Conservation (phyloP, 768 basidiomycete species). For the Tylopilus sp. region DNA sequence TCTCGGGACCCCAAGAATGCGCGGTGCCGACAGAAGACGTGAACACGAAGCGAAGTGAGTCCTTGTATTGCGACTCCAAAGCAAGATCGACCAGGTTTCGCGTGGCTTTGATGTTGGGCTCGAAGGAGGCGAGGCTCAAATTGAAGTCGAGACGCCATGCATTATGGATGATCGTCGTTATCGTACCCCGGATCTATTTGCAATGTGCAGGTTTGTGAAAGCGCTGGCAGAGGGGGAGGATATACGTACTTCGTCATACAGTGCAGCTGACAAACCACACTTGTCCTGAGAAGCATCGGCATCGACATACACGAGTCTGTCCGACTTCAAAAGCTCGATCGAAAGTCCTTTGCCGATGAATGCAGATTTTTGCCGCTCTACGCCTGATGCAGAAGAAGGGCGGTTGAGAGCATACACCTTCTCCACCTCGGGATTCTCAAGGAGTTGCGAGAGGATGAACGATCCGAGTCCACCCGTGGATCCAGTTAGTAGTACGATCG, state of each 20-base stretch:
- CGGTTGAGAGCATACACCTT: slow-evolving; percentile 28
- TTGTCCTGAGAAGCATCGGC: not conserved
- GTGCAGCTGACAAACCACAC: not conserved
- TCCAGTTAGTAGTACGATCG: not conserved
- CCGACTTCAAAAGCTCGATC: not conserved
- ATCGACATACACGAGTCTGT: not conserved
- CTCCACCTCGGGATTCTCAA: not conserved
- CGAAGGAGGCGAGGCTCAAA: slow-evolving; percentile 31
- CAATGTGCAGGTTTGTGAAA: not conserved
- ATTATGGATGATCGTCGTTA: not conserved
- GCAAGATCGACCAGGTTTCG: slow-evolving; percentile 33
- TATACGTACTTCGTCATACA: not conserved
- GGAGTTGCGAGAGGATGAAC: not conserved
- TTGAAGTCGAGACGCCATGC: slow-evolving; percentile 11
- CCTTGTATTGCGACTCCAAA: slow-evolving; percentile 24
- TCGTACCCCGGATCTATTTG: not conserved
- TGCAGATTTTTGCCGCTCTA: not conserved
- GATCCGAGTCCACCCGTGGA: not conserved
- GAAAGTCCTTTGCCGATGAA: not conserved
- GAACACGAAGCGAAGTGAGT: slow-evolving; percentile 21
- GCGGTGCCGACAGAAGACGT: slow-evolving; percentile 22
- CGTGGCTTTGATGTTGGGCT: slow-evolving; percentile 14
- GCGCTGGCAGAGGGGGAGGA: not conserved
- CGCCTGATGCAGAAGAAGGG: slow-evolving; percentile 3
- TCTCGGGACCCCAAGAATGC: slow-evolving; percentile 22